Evolutionary conservation across 2,329 filamentous ascomycete species (phyloP).

Genomic region (Claviceps maximensis): DNA sequence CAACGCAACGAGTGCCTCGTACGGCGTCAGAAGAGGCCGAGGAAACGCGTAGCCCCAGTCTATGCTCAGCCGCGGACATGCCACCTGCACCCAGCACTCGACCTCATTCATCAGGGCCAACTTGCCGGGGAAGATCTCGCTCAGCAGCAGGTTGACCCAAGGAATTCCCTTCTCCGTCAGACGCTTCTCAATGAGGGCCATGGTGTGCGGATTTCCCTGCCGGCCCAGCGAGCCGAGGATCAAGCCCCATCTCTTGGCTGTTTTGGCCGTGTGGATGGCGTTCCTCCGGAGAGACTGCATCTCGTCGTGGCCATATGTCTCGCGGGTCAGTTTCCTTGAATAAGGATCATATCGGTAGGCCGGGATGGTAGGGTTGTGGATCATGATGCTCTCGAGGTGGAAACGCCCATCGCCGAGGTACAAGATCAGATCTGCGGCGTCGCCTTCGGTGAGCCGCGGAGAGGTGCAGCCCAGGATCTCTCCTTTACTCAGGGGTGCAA

Average conservation of each 20-base stretch:
- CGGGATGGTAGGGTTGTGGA: constrained; percentile 82
- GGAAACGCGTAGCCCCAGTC: constrained; percentile 98
- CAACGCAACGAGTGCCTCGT: constrained; percentile 86
- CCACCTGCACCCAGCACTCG: constrained; percentile 96
- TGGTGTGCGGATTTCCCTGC: constrained; percentile 89
- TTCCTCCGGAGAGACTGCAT: constrained; percentile 69
- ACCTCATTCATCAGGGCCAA: constrained; percentile 86
- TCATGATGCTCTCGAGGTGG: constrained; percentile 97
- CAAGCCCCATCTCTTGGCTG: constrained; percentile 81
- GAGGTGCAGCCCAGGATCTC: constrained; percentile 98
- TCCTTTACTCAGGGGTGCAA: constrained; percentile 81
- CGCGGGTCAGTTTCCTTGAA: constrained; percentile 77
- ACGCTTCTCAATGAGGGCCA: constrained; percentile 71
- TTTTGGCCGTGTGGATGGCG: constrained; percentile 63
- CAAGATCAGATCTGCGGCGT: constrained; percentile 60
- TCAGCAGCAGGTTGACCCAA: constrained; percentile 74
- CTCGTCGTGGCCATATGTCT: constrained; percentile 83
- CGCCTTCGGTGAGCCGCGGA: constrained; percentile 48
- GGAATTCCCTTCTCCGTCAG: constrained; percentile 61
- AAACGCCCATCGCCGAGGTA: constrained; percentile 90
- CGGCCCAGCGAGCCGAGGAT: constrained; percentile 86
- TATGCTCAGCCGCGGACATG: constrained; percentile 90
- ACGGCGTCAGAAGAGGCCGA: constrained; percentile 76
- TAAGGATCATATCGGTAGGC: constrained; percentile 97
- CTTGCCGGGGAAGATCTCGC: constrained; percentile 94